Conservation (phyloP, 768 basidiomycete species). For the Mrakia gelida region DNA sequence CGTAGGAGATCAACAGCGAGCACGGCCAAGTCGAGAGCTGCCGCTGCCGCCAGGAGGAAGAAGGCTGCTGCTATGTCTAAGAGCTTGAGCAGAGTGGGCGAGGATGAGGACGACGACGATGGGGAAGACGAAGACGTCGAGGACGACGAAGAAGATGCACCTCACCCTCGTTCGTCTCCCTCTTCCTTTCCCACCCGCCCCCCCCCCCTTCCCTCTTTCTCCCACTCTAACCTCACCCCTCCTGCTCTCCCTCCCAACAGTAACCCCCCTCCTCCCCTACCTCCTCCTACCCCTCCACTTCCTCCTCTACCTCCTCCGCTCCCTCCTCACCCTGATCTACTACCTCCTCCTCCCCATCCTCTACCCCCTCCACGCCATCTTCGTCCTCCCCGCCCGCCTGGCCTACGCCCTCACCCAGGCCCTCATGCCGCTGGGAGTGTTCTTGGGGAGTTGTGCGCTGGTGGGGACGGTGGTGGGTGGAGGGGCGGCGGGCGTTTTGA, state of each 20-base stretch:
- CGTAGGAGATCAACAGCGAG: neutral
- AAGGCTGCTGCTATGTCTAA: neutral
- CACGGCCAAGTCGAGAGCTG: too few relatives aligned
- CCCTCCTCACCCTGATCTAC: neutral
- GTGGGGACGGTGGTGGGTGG: neutral
- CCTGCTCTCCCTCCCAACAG: neutral
- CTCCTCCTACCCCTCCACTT: neutral
- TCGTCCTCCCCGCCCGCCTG: neutral
- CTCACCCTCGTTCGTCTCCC: neutral
- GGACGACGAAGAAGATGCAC: too few relatives aligned
- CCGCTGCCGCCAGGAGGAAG: neutral
- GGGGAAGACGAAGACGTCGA: neutral
- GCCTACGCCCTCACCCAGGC: neutral
- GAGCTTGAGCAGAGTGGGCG: neutral
- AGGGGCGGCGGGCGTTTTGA: neutral
- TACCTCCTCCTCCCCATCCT: slow-evolving; percentile 11
- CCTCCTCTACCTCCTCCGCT: neutral
- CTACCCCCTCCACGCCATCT: slow-evolving; percentile 5
- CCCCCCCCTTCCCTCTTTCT: too few relatives aligned
- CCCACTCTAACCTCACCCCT: neutral
- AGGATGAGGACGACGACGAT: neutral
- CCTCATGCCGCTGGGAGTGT: neutral
- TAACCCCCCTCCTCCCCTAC: neutral
- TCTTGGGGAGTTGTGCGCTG: slow-evolving; percentile 4
- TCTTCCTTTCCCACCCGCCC: neutral